phyloP scores from a whole-genome alignment of 495 filamentous ascomycete genomes.

The Podospora anserina region DNA sequence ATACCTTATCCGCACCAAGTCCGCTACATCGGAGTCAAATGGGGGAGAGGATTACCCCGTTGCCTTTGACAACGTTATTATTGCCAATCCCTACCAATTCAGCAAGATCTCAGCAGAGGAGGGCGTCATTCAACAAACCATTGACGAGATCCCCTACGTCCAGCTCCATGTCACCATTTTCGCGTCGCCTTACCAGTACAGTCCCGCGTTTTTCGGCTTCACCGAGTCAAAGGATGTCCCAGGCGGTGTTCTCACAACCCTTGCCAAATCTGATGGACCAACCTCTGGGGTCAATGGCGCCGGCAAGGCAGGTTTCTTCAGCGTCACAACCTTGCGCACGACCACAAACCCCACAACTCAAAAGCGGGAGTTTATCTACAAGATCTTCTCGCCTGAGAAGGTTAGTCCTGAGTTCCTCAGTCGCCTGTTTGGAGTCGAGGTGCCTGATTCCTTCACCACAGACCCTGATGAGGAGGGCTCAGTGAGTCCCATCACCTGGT shows the following conservation, averaged over 20 bases:
- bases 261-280: constrained; percentile 55
- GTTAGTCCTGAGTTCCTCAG: constrained; percentile 62
- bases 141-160: constrained; percentile 76
- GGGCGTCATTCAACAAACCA: constrained; percentile 49
- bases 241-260: constrained; percentile 75
- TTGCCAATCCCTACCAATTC: constrained; percentile 72
- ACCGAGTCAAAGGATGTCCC: constrained; percentile 53
- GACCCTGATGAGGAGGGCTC: constrained; percentile 5
- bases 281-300: constrained; percentile 51
- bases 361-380: constrained; percentile 78
- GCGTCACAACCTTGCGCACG: constrained; percentile 72
- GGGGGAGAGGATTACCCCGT: constrained; percentile 30
- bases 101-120: constrained; percentile 54
- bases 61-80: constrained; percentile 72
- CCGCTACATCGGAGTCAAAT: constrained; percentile 22
- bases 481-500: constrained; percentile 67
- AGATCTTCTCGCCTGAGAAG: constrained; percentile 81
- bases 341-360: constrained; percentile 54
- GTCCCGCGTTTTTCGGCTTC: constrained; percentile 66
- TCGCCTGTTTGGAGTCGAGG: constrained; percentile 44
- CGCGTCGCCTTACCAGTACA: constrained; percentile 67
- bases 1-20: constrained; percentile 51
- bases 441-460: constrained; percentile 38
- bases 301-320: constrained; percentile 77
- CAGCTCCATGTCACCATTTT: constrained; percentile 85